A percentile compares a stretch with the other conserved stretches of the same genome.
These are phyloP conservation scores for Papiliotrema terrestris DNA, from an alignment of 1,284 basidiomycete species.

Conservation along the genomic window DNA sequence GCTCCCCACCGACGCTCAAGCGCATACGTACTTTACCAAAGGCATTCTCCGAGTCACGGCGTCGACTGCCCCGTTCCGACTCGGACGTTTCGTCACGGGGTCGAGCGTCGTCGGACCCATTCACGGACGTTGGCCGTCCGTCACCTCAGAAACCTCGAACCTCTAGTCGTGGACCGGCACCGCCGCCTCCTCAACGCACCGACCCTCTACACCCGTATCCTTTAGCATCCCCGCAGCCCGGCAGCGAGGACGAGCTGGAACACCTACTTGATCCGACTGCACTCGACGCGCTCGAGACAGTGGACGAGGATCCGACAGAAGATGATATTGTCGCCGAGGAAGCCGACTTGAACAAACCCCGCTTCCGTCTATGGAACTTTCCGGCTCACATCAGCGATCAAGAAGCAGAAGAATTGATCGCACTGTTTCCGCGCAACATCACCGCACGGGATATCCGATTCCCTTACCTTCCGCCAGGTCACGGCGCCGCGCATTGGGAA, in stretches of 20 bases:
- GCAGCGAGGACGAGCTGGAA: conserved; percentile 12
- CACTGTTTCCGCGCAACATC: conserved; percentile 29
- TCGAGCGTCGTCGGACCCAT: conserved; percentile 35
- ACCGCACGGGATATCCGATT: conserved; percentile 22
- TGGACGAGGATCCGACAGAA: conserved; percentile 19
- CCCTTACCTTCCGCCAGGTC: conserved; percentile 24
- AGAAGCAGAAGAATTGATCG: conserved; percentile 32
- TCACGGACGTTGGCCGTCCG: conserved; percentile 24
- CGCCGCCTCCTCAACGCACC: conserved; percentile 25
- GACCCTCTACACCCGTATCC: neutral
- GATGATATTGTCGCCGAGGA: conserved; percentile 34
- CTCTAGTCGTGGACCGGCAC: conserved; percentile 28
- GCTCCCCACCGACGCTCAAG: conserved; percentile 30
- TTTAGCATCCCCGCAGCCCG: no score
- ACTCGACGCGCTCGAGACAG: neutral
- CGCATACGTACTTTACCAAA: conserved; percentile 22
- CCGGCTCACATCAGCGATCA: conserved; percentile 40
- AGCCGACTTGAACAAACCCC: conserved; percentile 35
- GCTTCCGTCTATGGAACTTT: conserved; percentile 42
- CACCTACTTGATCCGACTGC: conserved; percentile 10
- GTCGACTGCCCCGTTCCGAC: conserved; percentile 3
- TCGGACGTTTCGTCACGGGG: conserved; percentile 5
- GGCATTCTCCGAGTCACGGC: conserved; percentile 7
- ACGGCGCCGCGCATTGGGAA: conserved; percentile 23
- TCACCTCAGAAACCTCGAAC: neutral